Conservation (phyloP, 306 rosid species). For the Cucumis sativus region DNA sequence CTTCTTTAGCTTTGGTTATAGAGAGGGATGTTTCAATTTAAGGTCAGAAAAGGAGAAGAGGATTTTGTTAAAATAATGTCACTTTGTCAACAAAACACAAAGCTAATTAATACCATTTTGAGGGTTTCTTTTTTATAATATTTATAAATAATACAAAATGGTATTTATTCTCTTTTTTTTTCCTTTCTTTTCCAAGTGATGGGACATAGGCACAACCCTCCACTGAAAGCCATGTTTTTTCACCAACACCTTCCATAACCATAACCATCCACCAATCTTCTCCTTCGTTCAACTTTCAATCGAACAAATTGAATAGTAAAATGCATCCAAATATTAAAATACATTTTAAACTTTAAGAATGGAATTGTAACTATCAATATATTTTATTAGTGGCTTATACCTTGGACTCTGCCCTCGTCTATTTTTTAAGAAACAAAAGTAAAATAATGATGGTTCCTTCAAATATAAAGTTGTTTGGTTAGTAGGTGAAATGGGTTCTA, state of each 20-base stretch:
- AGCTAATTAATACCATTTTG: background rate
- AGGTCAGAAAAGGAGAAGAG: background rate
- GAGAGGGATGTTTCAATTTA: background rate
- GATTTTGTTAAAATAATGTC: background rate
- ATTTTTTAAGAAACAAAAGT: too few species aligned
- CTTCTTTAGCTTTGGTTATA: background rate
- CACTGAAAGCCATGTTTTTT: background rate
- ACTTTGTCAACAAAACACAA: background rate
- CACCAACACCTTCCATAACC: slow-evolving; percentile 1
- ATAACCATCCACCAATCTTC: background rate
- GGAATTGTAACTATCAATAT: too few species aligned
- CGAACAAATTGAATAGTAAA: too few species aligned
- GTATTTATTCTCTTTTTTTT: slow-evolving; percentile 2
- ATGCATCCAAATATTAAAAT: too few species aligned
- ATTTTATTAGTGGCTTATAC: too few species aligned
- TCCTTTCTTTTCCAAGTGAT: background rate
- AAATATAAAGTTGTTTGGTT: background rate
- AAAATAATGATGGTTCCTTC: background rate
- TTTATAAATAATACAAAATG: background rate
- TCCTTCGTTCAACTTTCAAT: too few species aligned
- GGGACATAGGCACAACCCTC: background rate
- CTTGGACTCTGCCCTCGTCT: too few species aligned
- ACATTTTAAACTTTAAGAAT: too few species aligned
- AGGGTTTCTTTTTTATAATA: background rate
- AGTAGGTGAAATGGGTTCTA: background rate